Evolutionary conservation across 2,329 filamentous ascomycete species (phyloP), one percentile per base, ranked within the genome.

Genomic region (Cladosporium oxysporum): DNA sequence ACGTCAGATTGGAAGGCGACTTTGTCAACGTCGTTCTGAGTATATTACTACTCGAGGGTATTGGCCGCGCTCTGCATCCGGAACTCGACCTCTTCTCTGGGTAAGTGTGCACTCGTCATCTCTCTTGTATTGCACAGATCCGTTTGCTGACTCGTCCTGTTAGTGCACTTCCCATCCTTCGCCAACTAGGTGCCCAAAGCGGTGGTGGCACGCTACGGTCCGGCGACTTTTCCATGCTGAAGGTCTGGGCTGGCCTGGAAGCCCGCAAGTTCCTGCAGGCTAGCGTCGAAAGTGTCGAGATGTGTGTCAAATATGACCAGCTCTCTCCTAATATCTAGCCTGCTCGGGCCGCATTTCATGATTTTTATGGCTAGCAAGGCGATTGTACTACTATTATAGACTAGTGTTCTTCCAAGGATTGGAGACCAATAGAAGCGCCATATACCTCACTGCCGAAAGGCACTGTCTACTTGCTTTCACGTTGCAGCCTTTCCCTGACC

Each of bases 11-110:
- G 60, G 95, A 99, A 78, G 95, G 95, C 10, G 95, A 99, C 77
- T 99, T 98, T 76, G 93, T 99, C 76, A 99, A 99, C 75, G 95
- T 99, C 5, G 94, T 99, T 33, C 90, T 99, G 66, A 96, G 92
- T 67, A 97, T 98, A 62, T 81, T 99, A 37, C 84, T 99, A 2
- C 84, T 99, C 1, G 95, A 99, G 77, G 95, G 95, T 7, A 99
- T 98, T 73, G 95, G 95, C 0, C 86, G 95, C 68, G 92, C 85
- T 66, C 80, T 99, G 18, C 90, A 98, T 76, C 94, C 95, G 0
- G 84, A 94, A 62, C 82, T 97, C 57, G 95, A 99, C 79, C 83
- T 99, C 14, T 90, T 99, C 70, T 88, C 88, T 74, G 88, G 86
- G 87, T 88, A 74, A 76, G 83, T 78, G 29, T 65, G 7, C 28